A percentile compares a stretch with the other conserved stretches of the same genome.
phyloP scores from a whole-genome alignment of 306 rosid species.

The Pterocarpus macrocarpus region DNA sequence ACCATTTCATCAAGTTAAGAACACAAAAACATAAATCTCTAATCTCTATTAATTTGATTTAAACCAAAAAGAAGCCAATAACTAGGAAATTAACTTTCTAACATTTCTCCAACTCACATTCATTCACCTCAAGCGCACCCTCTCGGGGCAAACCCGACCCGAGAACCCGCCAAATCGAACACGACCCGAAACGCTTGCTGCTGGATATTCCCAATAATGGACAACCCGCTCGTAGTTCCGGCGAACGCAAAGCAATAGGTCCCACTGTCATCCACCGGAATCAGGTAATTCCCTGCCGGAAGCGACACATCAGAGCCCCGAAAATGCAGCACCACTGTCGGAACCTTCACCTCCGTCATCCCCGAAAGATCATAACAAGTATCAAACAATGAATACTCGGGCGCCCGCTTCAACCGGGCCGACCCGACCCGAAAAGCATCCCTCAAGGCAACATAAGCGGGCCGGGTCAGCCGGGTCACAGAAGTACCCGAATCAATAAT shows the following conservation, averaged over 20 bases:
- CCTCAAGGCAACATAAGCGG: slow-evolving; percentile 77
- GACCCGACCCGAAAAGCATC: slow-evolving; percentile 80
- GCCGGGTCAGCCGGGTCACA: slow-evolving; percentile 78
- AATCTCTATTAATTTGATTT: neutral
- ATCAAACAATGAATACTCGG: slow-evolving; percentile 90
- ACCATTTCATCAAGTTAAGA: neutral
- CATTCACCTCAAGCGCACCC: slow-evolving; percentile 61
- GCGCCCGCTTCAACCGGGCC: slow-evolving; percentile 60
- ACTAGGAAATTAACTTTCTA: neutral
- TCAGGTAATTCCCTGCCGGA: slow-evolving; percentile 85
- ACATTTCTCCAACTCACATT: neutral
- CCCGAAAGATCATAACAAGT: slow-evolving; percentile 90
- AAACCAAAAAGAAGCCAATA: neutral
- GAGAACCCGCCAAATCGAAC: slow-evolving; percentile 71
- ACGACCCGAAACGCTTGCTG: slow-evolving; percentile 94
- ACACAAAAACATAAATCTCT: neutral
- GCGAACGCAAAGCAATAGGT: slow-evolving; percentile 95
- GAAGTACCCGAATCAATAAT: slow-evolving; percentile 94
- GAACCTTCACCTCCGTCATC: slow-evolving; percentile 77
- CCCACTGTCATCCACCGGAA: slow-evolving; percentile 85
- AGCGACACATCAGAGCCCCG: slow-evolving; percentile 76
- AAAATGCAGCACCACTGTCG: slow-evolving; percentile 88
- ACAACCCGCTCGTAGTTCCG: slow-evolving; percentile 78
- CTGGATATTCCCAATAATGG: slow-evolving; percentile 93
- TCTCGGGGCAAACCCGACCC: slow-evolving; percentile 90